Evolutionary conservation across 352 stramenopile genomes (phyloP).

Genomic region (Globisporangium abappressorium): DNA sequence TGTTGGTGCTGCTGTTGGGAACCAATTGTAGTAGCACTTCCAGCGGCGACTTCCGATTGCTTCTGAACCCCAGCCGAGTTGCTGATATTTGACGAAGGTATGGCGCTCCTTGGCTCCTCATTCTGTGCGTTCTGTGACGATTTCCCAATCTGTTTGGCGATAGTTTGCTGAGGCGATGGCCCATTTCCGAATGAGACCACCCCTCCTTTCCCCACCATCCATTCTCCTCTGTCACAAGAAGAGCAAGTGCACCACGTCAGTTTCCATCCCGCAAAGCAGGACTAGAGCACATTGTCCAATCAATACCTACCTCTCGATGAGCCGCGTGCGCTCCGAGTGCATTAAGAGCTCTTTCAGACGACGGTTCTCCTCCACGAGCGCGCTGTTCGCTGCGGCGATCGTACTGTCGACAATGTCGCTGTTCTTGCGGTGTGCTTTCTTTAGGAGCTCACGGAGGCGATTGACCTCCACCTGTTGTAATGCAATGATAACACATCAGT

Average conservation of each 20-base stretch:
- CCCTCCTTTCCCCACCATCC: slow-evolving; percentile 14
- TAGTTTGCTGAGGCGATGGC: slow-evolving; percentile 1
- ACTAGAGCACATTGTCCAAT: no score
- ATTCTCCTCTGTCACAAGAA: slow-evolving; percentile 12
- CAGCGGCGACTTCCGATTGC: neutral
- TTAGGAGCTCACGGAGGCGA: slow-evolving; percentile 45
- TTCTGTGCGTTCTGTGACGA: neutral
- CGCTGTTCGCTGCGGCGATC: slow-evolving; percentile 30
- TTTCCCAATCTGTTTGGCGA: neutral
- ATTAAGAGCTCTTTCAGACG: slow-evolving; percentile 58
- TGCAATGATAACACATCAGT: neutral
- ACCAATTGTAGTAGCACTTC: neutral
- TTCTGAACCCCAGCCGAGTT: slow-evolving; percentile 1
- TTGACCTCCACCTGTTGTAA: slow-evolving; percentile 49
- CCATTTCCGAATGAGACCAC: slow-evolving; percentile 6
- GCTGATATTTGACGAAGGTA: neutral
- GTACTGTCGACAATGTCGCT: slow-evolving; percentile 22
- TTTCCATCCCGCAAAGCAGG: neutral
- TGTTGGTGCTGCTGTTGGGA: neutral
- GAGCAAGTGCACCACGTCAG: neutral
- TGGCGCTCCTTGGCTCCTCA: neutral
- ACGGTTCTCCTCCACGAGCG: slow-evolving; percentile 63
- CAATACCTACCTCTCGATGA: slow-evolving; percentile 33
- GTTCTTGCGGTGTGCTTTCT: slow-evolving; percentile 40
- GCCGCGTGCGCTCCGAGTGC: slow-evolving; percentile 44